These are phyloP conservation scores for Lachnellula subtilissima DNA, from an alignment of 2,329 filamentous ascomycete genomes.

Conservation along the genomic window DNA sequence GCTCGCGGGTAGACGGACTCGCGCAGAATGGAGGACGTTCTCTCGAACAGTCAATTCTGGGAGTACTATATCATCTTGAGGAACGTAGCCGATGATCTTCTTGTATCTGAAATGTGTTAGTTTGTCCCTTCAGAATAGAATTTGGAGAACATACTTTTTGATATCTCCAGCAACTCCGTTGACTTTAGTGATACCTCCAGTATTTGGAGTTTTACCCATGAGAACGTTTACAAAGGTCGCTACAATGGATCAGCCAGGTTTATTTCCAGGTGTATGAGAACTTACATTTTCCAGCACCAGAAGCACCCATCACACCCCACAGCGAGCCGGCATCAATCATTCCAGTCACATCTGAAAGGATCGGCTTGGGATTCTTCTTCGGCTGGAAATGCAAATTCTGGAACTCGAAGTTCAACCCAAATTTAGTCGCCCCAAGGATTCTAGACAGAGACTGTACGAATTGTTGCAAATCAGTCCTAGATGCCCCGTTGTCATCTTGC, in stretches of 20 bases:
- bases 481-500: constrained; percentile 17
- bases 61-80: constrained; percentile 56
- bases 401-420: constrained; percentile 51
- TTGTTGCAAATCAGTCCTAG: constrained; percentile 38
- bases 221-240: constrained; percentile 55
- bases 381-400: constrained; percentile 45
- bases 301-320: constrained; percentile 56
- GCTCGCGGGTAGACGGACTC: constrained; percentile 46
- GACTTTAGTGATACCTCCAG: constrained; percentile 46
- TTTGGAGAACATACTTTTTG: constrained; percentile 17
- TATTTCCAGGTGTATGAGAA: neutral
- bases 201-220: constrained; percentile 53
- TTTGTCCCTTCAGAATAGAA: neutral
- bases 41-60: constrained; percentile 57
- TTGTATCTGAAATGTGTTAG: constrained; percentile 40
- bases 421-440: constrained; percentile 45
- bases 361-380: constrained; percentile 36
- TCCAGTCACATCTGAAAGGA: constrained; percentile 50
- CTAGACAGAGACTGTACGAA: constrained; percentile 51
- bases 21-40: constrained; percentile 56
- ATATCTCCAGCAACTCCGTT: constrained; percentile 36
- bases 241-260: constrained; percentile 11
- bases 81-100: constrained; percentile 57
- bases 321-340: constrained; percentile 49
- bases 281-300: constrained; percentile 51